Evolutionary conservation across 2,329 filamentous ascomycete species (phyloP), one percentile per base, ranked within the genome.

Genomic region (Rhinocladiella similis): DNA sequence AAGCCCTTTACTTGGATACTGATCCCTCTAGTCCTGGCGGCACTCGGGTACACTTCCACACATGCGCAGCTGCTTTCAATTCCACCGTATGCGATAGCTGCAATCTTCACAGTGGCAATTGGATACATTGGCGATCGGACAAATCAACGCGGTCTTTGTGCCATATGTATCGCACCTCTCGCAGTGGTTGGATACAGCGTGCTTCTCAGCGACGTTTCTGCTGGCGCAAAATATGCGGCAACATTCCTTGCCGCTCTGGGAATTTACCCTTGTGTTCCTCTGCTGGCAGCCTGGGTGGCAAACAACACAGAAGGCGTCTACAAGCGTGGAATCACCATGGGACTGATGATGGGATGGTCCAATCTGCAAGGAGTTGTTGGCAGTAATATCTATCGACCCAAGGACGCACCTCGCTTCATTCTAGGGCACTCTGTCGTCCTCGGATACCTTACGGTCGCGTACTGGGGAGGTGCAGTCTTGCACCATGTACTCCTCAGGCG

Each of bases 291-390:
- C 1, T 97, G 92, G 92, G 79, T 87, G n/a, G 85, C 86, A 47
- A 97, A 97, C 75, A 96, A 96, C 61, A 82, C 86, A 27, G 91
- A 96, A 73, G 75, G 92, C 12, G 89, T 93, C 1, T 96, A 95
- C 75, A 96, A 96, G 77, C 84, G 92, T 25, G 92, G 91, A 29
- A 87, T 96, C 14, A 89, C 90, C 0, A 75, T 96, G 0, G 92
- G 92, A 0, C 85, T 96, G 60, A 88, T 96, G 50, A 94, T 97
- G 58, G 91, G 88, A 18, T 96, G 90, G 90, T 91, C 91, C 27
- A 96, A 97, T 68, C 75, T 97, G 43, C 95, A 95, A 69, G 91
- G 92, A 36, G 83, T 96, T 19, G 88, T 96, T 59, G 73, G 70
- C 5, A 76, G 72, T 12, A 96, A 96, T 68, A 90, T 96, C 64